These are phyloP conservation scores for Picea abies DNA, from an alignment of 83 land plant species.

Conservation along the genomic window DNA sequence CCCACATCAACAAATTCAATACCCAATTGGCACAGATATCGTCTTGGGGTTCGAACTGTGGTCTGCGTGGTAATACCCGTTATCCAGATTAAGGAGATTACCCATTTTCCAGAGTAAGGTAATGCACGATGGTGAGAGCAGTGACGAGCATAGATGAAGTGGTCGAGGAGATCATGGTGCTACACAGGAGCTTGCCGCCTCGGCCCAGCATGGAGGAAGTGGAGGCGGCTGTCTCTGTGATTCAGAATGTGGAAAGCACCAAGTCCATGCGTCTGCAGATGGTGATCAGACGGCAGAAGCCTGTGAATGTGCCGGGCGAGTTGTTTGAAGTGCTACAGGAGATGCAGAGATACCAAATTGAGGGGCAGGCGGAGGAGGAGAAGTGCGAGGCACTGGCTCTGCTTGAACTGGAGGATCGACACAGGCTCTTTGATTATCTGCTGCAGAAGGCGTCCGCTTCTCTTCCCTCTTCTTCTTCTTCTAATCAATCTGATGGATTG, in stretches of 20 bases:
- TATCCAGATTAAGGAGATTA: constrained; percentile 16
- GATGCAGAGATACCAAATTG: constrained; percentile 27
- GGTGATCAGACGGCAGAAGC: constrained; percentile 18
- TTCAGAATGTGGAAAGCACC: constrained; percentile 19
- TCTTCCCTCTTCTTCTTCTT: constrained; percentile 4
- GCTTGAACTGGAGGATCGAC: constrained; percentile 34
- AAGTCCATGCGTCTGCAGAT: constrained; percentile 27
- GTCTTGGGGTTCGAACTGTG: too few relatives aligned
- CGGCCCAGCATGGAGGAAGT: constrained; percentile 51
- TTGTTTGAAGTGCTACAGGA: constrained; percentile 37
- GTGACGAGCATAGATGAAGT: constrained; percentile 12
- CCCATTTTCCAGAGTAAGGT: background rate
- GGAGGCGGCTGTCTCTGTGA: constrained; percentile 37
- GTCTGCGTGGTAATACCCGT: too few relatives aligned
- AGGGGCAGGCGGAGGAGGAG: constrained; percentile 38
- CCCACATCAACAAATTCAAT: too few relatives aligned
- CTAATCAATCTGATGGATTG: background rate
- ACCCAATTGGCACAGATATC: too few relatives aligned
- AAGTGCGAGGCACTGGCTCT: constrained; percentile 40
- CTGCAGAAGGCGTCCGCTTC: background rate
- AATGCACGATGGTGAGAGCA: background rate
- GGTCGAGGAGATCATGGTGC: constrained; percentile 38
- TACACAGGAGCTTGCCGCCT: constrained; percentile 42
- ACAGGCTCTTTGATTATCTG: constrained; percentile 10
- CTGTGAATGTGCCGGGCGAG: constrained; percentile 40